Base-by-base conservation (phyloP, 495 filamentous ascomycete species). In the Podospora pseudoanserina region DNA sequence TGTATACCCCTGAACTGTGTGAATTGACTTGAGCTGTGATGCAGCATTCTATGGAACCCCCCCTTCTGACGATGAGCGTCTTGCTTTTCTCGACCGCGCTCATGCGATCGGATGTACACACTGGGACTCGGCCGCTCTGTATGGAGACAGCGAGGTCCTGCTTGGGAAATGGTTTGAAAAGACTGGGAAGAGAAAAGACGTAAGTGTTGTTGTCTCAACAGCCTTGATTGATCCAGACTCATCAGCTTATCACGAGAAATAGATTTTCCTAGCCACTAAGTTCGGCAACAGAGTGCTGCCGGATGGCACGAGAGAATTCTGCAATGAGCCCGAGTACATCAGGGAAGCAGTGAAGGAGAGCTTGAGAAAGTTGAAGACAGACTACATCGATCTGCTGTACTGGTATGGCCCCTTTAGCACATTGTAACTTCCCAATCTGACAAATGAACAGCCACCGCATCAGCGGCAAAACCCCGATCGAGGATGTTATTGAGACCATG, bases 221-320 rank as follows among this genome's bases (percentile, higher is more conserved):
- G 3, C 6, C 23, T 30, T 62, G 23, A n/a, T 3, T 2, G 39
- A 62, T 1, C 7, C 7, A 30, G 30, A 30, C 18, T 34, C 7
- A n/a, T 26, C 3, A 53, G 9, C 16, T 53, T 16, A 6, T 9
- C 4, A 32, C 30, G 30, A 32, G 11, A 3, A 61, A 74, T 26
- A 83, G 49, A 84, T 86, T 72, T 85, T 86, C 69, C 75, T 86
- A 2, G 82, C 83, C 61, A 82, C 81, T 19, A 86, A 86, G 68
- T 86, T 86, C 67, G 83, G 78, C 57, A 67, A 72, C 64, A 61
- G 28, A 18, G 61, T 62, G 13, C 20, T 30, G 18, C 63, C 72
- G 0, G 66, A 71, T 68, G 71, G 74, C 58, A 59, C 66, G 23
- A 57, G 60, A 4, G 67, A 60, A 11, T 54, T 67, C 18, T 65